Evolutionary conservation across 176 grass and related monocot species (phyloP).

Genomic region (Triticum monococcum): DNA sequence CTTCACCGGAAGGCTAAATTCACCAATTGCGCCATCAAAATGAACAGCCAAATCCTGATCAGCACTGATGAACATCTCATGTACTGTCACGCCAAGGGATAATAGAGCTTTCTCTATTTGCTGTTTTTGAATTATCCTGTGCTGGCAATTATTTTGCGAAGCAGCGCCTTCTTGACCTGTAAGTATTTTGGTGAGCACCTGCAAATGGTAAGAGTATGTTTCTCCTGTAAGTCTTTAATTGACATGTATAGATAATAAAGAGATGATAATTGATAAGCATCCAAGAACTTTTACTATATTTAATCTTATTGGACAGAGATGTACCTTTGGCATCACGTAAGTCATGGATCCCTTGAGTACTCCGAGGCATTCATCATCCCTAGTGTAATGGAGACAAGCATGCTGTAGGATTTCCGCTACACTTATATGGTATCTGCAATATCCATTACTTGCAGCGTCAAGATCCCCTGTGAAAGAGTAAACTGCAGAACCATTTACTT

Average conservation of each 20-base stretch:
- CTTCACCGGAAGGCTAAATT: background rate
- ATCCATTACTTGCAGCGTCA: no score
- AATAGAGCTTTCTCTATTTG: background rate
- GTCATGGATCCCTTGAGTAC: background rate
- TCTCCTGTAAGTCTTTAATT: no score
- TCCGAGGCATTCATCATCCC: background rate
- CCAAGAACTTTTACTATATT: background rate
- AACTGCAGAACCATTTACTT: background rate
- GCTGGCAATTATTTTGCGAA: background rate
- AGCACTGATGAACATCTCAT: background rate
- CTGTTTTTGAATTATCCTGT: background rate
- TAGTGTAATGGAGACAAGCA: background rate
- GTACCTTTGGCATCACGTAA: background rate
- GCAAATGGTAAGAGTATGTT: background rate
- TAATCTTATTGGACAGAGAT: background rate
- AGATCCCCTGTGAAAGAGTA: background rate
- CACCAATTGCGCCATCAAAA: background rate
- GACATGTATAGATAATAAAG: no score
- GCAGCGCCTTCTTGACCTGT: background rate
- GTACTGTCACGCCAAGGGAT: background rate
- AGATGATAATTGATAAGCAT: background rate
- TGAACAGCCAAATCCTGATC: background rate
- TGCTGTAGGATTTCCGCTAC: background rate
- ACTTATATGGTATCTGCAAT: rapidly evolving
- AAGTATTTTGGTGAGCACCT: background rate